Evolutionary conservation across 2,329 filamentous ascomycete genomes (phyloP).

Genomic region (Thermoascus crustaceus): DNA sequence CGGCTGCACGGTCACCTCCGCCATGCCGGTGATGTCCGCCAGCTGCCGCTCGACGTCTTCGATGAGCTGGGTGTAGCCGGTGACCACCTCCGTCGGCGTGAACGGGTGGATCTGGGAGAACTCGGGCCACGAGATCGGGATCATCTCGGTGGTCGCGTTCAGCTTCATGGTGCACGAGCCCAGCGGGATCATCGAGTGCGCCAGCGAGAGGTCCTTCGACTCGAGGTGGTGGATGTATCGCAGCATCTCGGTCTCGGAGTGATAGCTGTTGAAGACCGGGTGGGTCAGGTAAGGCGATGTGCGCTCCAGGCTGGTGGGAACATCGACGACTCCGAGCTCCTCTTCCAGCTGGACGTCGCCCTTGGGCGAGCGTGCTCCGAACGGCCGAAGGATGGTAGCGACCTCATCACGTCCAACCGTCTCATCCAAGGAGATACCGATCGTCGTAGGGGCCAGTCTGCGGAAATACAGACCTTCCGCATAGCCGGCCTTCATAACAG

Average conservation of each 20-base stretch:
- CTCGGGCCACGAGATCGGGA: constrained; percentile 67
- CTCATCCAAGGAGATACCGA: constrained; percentile 75
- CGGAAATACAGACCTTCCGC: constrained; percentile 55
- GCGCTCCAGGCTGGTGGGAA: constrained; percentile 54
- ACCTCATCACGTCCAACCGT: constrained; percentile 52
- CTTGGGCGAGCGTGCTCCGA: constrained; percentile 39
- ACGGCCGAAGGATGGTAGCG: constrained; percentile 49
- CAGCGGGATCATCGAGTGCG: constrained; percentile 95
- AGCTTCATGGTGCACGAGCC: constrained; percentile 99
- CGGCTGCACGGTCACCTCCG: constrained; percentile 80
- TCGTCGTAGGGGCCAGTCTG: constrained; percentile 48
- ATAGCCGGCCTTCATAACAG: constrained; percentile 46
- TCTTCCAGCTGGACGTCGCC: constrained; percentile 24
- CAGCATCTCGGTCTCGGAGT: constrained; percentile 88
- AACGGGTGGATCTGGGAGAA: constrained; percentile 79
- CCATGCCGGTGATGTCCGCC: constrained; percentile 77
- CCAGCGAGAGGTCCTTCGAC: constrained; percentile 86
- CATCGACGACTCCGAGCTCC: constrained; percentile 32
- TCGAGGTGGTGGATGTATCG: constrained; percentile 90
- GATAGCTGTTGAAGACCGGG: constrained; percentile 88
- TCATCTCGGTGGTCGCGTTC: constrained; percentile 89
- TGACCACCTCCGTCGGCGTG: constrained; percentile 53
- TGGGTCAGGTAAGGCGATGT: constrained; percentile 73
- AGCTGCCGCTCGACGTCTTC: constrained; percentile 67
- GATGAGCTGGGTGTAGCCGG: constrained; percentile 64